These are phyloP conservation scores for Phalaenopsis hybrid DNA, from an alignment of 116 monocot genomes.

Conservation along the genomic window DNA sequence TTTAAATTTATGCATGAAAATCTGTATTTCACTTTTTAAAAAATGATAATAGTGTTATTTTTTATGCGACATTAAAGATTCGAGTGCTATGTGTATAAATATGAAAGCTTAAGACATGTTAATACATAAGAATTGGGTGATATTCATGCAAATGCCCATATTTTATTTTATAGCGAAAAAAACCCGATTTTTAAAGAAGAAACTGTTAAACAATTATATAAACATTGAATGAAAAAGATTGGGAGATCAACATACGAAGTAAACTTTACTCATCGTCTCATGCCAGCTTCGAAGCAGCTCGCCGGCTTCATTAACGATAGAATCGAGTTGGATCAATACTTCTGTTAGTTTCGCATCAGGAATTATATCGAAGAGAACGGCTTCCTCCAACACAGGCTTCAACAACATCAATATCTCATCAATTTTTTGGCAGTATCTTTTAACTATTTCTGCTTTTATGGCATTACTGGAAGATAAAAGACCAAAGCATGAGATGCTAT, in stretches of 20 bases:
- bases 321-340: slow-evolving; percentile 43
- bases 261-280: slow-evolving; percentile 72
- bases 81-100: too few species aligned
- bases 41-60: too few species aligned
- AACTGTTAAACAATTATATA: background rate
- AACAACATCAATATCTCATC: slow-evolving; percentile 49
- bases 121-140: too few species aligned
- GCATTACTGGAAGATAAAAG: slow-evolving; percentile 36
- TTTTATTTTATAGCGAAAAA: background rate
- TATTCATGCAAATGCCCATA: too few species aligned
- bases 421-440: slow-evolving; percentile 56
- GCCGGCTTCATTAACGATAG: slow-evolving; percentile 35
- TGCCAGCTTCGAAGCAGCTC: slow-evolving; percentile 61
- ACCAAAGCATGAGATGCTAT: slow-evolving; percentile 40
- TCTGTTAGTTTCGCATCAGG: slow-evolving; percentile 39
- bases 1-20: too few species aligned
- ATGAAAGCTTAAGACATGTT: too few species aligned
- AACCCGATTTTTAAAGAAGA: background rate
- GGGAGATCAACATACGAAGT: slow-evolving; percentile 51
- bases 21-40: too few species aligned
- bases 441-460: slow-evolving; percentile 35
- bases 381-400: slow-evolving; percentile 46
- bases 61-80: too few species aligned
- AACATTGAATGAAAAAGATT: background rate
- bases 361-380: slow-evolving; percentile 23